These are phyloP conservation scores for Abrus pulchellus DNA, from an alignment of 306 rosid genomes.

Conservation along the genomic window DNA sequence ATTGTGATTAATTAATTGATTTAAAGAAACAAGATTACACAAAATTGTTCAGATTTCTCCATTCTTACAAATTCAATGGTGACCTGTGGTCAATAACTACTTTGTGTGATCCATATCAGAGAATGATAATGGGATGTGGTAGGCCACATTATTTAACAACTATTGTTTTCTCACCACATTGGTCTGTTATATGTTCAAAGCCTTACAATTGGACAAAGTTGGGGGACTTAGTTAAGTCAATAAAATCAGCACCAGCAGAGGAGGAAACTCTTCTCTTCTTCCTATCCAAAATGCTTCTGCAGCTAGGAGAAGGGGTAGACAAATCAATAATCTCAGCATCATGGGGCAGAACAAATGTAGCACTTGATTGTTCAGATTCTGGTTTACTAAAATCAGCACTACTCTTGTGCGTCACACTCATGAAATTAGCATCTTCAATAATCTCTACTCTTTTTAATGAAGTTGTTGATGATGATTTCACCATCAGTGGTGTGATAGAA, in stretches of 20 bases:
- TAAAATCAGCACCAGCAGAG: conserved; percentile 53
- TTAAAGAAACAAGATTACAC: conserved; percentile 28
- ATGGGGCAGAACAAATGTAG: conserved; percentile 39
- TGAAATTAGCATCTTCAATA: conserved; percentile 36
- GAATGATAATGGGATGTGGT: conserved; percentile 40
- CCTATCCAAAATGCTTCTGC: conserved; percentile 57
- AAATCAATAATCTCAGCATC: conserved; percentile 79
- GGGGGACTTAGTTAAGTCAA: conserved; percentile 85
- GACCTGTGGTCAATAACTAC: not conserved
- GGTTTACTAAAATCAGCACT: conserved; percentile 45
- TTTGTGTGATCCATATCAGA: conserved; percentile 41
- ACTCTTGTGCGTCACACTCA: conserved; percentile 9
- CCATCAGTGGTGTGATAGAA: conserved; percentile 38
- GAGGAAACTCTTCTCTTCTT: conserved; percentile 70
- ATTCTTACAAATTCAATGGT: not conserved
- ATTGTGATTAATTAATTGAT: not conserved
- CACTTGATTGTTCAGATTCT: conserved; percentile 39
- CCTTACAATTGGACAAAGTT: conserved; percentile 68
- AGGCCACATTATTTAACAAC: conserved; percentile 35
- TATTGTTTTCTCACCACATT: conserved; percentile 25
- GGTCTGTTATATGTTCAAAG: conserved; percentile 30
- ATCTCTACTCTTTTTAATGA: conserved; percentile 40
- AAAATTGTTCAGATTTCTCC: conserved; percentile 35
- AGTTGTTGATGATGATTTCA: conserved; percentile 39
- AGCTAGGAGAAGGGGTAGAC: conserved; percentile 79